Evolutionary conservation across 2,329 filamentous ascomycete genomes (phyloP).

Genomic region (Talaromyces sp.): DNA sequence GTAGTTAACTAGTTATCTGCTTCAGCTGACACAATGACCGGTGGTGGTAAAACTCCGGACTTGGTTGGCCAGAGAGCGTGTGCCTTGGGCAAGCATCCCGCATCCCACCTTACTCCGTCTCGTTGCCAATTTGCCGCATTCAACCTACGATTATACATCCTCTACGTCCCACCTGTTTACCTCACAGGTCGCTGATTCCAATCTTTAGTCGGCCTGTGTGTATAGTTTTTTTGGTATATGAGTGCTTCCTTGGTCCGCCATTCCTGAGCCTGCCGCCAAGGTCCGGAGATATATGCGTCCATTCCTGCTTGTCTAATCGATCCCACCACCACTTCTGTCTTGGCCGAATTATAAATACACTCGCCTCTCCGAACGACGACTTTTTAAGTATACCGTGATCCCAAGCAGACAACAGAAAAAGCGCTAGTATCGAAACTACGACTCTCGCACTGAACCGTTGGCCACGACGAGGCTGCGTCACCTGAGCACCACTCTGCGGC

Average conservation of each 20-base stretch:
- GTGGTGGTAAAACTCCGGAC: conserved; percentile 5
- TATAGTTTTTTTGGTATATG: not conserved
- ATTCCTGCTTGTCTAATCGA: not conserved
- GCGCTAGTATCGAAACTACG: not conserved
- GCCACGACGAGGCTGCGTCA: not conserved
- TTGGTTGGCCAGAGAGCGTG: conserved; percentile 15
- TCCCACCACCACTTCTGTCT: not conserved
- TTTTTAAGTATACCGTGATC: not conserved
- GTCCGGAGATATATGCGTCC: not conserved
- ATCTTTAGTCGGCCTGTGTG: not conserved
- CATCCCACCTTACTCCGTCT: conserved; percentile 18
- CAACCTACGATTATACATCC: not conserved
- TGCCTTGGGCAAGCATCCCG: conserved; percentile 18
- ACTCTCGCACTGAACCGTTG: not conserved
- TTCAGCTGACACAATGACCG: conserved; percentile 12
- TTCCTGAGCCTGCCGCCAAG: not conserved
- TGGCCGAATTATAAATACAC: not conserved
- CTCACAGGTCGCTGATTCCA: not conserved
- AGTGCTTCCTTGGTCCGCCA: not conserved
- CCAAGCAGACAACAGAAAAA: not conserved
- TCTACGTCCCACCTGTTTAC: not conserved
- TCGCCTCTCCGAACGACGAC: not conserved
- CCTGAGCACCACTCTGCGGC: not conserved
- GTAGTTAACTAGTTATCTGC: not conserved
- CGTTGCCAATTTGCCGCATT: not conserved